Conservation (phyloP, 2,329 filamentous ascomycete genomes). For the Alternaria sp. region DNA sequence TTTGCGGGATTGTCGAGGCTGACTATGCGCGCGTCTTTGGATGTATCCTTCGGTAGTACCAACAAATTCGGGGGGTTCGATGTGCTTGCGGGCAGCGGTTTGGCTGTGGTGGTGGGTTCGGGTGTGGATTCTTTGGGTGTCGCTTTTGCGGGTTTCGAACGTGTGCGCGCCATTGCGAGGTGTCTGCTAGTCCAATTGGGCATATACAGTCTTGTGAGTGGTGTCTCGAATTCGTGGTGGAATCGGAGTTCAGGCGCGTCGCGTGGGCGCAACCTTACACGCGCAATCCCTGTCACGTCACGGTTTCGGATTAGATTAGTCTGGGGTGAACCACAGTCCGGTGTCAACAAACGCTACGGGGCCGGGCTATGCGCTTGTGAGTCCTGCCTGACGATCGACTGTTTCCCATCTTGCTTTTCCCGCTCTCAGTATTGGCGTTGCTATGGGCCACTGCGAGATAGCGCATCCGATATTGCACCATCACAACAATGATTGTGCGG, state of each 20-base stretch:
- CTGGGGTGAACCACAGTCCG: constrained; percentile 26
- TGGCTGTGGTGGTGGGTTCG: constrained; percentile 28
- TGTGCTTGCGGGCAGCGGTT: constrained; percentile 45
- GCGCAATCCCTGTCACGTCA: constrained; percentile 34
- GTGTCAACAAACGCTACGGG: constrained; percentile 25
- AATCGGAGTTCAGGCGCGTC: constrained; percentile 7
- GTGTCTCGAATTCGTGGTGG: not conserved
- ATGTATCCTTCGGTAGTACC: constrained; percentile 61
- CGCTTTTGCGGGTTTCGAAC: constrained; percentile 36
- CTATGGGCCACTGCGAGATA: constrained; percentile 35
- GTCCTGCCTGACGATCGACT: not conserved
- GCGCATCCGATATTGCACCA: constrained; percentile 19
- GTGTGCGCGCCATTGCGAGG: constrained; percentile 42
- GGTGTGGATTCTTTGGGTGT: constrained; percentile 26
- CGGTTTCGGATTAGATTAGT: constrained; percentile 37
- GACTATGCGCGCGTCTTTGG: constrained; percentile 61
- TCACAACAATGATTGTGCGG: constrained; percentile 53
- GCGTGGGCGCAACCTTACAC: constrained; percentile 25
- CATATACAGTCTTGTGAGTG: not conserved
- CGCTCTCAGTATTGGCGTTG: constrained; percentile 19
- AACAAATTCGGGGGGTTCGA: constrained; percentile 60
- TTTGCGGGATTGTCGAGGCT: constrained; percentile 63
- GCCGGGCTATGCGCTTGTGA: constrained; percentile 2
- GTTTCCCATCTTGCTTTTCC: not conserved
- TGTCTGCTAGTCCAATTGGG: not conserved